Evolutionary conservation across 2,329 filamentous ascomycete species (phyloP).

Genomic region (Alternaria arborescens): DNA sequence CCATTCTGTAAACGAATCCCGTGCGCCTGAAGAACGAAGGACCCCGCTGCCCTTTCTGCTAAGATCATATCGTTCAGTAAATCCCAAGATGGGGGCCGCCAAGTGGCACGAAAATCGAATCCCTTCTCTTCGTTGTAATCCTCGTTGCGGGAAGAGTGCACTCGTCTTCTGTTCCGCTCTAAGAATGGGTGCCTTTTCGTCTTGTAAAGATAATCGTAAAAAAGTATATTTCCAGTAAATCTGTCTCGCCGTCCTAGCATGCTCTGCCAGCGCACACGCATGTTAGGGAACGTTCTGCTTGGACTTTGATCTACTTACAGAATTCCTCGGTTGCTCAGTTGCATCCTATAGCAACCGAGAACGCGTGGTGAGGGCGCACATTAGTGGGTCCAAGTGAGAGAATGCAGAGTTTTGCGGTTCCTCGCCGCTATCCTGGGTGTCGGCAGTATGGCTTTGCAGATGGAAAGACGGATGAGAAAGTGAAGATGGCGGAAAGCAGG

Average conservation of each 20-base stretch:
- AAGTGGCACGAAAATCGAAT: slow-evolving; percentile 20
- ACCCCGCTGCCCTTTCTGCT: slow-evolving; percentile 28
- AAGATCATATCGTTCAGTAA: slow-evolving; percentile 39
- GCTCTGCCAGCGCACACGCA: slow-evolving; percentile 18
- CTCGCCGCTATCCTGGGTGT: neutral
- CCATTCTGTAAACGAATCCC: slow-evolving; percentile 16
- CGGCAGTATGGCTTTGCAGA: slow-evolving; percentile 1
- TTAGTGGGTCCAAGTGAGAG: neutral
- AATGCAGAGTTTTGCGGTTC: neutral
- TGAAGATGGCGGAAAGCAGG: neutral
- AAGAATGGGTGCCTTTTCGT: slow-evolving; percentile 36
- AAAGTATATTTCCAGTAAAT: slow-evolving; percentile 35
- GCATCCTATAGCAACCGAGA: slow-evolving; percentile 20
- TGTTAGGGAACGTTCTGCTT: neutral
- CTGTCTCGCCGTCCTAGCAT: slow-evolving; percentile 34
- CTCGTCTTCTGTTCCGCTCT: slow-evolving; percentile 34
- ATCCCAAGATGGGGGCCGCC: slow-evolving; percentile 33
- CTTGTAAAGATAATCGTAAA: slow-evolving; percentile 36
- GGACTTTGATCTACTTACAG: slow-evolving; percentile 8
- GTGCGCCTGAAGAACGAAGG: slow-evolving; percentile 28
- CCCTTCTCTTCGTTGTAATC: neutral
- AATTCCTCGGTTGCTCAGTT: slow-evolving; percentile 11
- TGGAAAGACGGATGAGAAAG: neutral
- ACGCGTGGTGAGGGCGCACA: slow-evolving; percentile 1
- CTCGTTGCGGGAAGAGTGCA: slow-evolving; percentile 21